Conservation (phyloP, 495 filamentous ascomycete genomes). For the Trichoderma orchidacearum region DNA sequence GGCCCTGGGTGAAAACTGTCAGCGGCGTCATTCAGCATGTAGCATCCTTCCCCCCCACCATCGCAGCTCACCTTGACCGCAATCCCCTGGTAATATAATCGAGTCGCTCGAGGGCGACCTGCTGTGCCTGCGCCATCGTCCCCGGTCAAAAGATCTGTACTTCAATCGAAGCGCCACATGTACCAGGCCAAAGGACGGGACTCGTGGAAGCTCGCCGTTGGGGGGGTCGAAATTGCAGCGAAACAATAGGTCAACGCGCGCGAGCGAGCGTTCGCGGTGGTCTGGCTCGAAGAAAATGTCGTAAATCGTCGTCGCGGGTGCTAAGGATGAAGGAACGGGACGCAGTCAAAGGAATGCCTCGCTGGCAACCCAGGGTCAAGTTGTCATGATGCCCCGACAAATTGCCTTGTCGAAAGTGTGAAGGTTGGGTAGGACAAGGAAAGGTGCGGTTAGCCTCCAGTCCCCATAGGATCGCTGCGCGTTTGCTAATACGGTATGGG, state of each 20-base stretch:
- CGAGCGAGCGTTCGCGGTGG: background rate
- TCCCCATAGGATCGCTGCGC: background rate
- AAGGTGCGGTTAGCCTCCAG: background rate
- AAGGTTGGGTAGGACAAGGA: background rate
- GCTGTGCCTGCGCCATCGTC: conserved; percentile 19
- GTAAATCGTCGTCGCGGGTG: background rate
- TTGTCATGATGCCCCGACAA: background rate
- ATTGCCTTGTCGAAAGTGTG: background rate
- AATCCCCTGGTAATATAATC: conserved; percentile 17
- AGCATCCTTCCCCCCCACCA: background rate
- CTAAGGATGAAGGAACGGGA: background rate
- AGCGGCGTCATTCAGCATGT: background rate
- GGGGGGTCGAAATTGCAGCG: background rate
- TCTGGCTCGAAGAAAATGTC: background rate
- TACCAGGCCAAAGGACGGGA: background rate
- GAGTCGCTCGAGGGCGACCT: conserved; percentile 18
- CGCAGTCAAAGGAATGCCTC: background rate
- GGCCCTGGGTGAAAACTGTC: conserved; percentile 7
- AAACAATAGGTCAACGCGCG: background rate
- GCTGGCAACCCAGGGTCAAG: background rate
- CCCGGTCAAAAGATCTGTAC: background rate
- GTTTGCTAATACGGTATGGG: background rate
- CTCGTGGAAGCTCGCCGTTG: background rate
- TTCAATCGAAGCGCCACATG: background rate
- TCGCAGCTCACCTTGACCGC: conserved; percentile 15